Evolutionary conservation across 2,329 filamentous ascomycete species (phyloP), one percentile per base, ranked within the genome.

Genomic region (Tolypocladium ophioglossoides): DNA sequence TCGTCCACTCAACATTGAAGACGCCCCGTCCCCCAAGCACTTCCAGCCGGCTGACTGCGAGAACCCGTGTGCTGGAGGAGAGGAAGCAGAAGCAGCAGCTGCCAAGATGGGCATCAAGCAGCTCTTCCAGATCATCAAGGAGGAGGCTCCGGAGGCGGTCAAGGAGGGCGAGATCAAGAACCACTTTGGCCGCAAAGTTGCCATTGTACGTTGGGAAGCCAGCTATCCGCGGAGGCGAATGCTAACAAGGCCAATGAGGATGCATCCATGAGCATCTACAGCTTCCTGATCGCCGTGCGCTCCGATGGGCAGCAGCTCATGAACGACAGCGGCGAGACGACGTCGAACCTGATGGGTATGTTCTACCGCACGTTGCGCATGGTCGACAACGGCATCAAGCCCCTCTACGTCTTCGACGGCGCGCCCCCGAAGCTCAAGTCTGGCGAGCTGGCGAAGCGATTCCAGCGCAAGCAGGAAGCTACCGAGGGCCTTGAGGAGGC

Each of bases 161-260:
- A 97, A 96, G 73, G 87, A 91, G 67, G 90, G 94, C 57, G 94
- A 99, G 68, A 99, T 99, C 78, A 99, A 99, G 76, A 92, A 92
- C 64, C 94, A 99, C 61, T 99, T 99, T 69, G 94, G 94, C 59
- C 89, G 94, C 70, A 99, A 99, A 74, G 92, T 99, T 57, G 92
- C 92, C 52, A 96, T 96, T 72, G 91, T 95, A 77, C 68, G 89
- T 78, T 20, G n/a, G 1, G 18, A 12, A 20, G 9, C 44, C 18
- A 12, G 27, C 10, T 10, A 3, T 20, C 18, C 20, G 27, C 44
- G 5, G 37, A 39, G 37, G 3, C 18, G 11, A 27, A 34, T 34
- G 46, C 16, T 50, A 12, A 49, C 18, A 4, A 22, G 22, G 11
- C n/a, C 18, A 20, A 11, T 38, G 44, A 72, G 70, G 70, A 73